Conservation (phyloP, 371 early-diverging fungal genomes). For the Mucor sp. region DNA sequence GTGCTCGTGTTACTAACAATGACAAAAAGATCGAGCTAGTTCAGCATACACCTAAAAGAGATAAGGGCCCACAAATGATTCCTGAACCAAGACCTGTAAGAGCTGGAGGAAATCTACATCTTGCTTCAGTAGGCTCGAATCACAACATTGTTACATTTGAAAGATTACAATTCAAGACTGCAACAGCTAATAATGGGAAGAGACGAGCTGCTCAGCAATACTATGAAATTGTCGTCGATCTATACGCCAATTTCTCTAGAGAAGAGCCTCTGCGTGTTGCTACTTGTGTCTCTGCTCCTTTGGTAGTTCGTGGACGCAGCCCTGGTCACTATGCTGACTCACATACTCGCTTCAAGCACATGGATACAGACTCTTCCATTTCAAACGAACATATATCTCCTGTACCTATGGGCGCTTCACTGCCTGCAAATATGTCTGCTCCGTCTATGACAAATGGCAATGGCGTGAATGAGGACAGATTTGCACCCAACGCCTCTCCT, state of each 20-base stretch:
- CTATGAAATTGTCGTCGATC: conserved; percentile 65
- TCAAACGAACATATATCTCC: conserved; percentile 25
- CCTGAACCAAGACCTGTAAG: conserved; percentile 63
- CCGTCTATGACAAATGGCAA: not conserved
- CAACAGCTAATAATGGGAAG: conserved; percentile 89
- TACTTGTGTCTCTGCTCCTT: conserved; percentile 62
- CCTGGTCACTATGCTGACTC: conserved; percentile 84
- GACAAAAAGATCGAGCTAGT: conserved; percentile 74
- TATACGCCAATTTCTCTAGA: conserved; percentile 59
- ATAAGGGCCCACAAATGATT: conserved; percentile 81
- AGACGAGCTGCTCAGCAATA: conserved; percentile 85
- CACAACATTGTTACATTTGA: conserved; percentile 73
- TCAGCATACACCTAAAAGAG: conserved; percentile 90
- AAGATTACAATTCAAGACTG: conserved; percentile 91
- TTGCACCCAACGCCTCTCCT: not conserved
- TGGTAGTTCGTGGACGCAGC: conserved; percentile 87
- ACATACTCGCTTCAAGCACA: conserved; percentile 36
- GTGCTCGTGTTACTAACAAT: conserved; percentile 52
- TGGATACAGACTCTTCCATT: conserved; percentile 20
- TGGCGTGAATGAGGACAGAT: not conserved
- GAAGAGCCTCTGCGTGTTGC: conserved; percentile 58
- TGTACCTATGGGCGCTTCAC: conserved; percentile 23
- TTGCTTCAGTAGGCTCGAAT: conserved; percentile 32
- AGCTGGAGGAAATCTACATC: conserved; percentile 52
- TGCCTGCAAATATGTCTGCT: conserved; percentile 17